Conservation (phyloP, 768 basidiomycete species). For the Podaxis mareebaensis region DNA sequence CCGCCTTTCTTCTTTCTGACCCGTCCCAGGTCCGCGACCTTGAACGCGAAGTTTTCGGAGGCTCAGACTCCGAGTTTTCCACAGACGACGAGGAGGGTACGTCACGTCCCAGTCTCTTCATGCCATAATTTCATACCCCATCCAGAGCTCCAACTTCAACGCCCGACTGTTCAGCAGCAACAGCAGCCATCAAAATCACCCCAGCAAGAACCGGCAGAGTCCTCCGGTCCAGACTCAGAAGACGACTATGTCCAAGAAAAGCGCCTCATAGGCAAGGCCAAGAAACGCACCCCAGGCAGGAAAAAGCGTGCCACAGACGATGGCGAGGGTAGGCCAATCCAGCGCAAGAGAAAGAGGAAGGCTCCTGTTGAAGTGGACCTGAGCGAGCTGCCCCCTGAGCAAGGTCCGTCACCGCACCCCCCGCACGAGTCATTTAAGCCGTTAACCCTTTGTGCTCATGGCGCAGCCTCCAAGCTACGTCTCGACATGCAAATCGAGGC, state of each 20-base stretch:
- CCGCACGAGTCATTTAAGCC: neutral
- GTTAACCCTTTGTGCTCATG: neutral
- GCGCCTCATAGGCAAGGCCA: constrained; percentile 30
- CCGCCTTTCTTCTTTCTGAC: constrained; percentile 3
- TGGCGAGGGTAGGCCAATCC: constrained; percentile 31
- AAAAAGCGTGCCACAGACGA: constrained; percentile 25
- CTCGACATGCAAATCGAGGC: constrained; percentile 86
- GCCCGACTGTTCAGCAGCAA: constrained; percentile 39
- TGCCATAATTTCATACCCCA: neutral
- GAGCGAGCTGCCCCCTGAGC: constrained; percentile 71
- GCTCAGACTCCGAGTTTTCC: constrained; percentile 82
- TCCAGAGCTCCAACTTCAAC: constrained; percentile 33
- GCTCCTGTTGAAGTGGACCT: constrained; percentile 64
- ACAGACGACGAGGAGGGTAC: constrained; percentile 69
- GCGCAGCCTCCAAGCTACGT: constrained; percentile 69
- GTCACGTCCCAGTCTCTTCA: constrained; percentile 10
- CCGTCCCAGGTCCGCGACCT: constrained; percentile 35
- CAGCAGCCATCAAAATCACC: constrained; percentile 24
- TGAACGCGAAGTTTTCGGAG: constrained; percentile 78
- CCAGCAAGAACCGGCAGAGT: constrained; percentile 37
- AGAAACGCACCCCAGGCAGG: constrained; percentile 28
- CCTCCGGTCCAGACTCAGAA: constrained; percentile 46
- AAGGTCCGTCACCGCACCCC: constrained; percentile 49
- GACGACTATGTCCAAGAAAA: constrained; percentile 50
- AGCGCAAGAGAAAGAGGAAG: constrained; percentile 59